phyloP scores from a whole-genome alignment of 2,329 filamentous ascomycete species.

The Atkinsonella hypoxylon region DNA sequence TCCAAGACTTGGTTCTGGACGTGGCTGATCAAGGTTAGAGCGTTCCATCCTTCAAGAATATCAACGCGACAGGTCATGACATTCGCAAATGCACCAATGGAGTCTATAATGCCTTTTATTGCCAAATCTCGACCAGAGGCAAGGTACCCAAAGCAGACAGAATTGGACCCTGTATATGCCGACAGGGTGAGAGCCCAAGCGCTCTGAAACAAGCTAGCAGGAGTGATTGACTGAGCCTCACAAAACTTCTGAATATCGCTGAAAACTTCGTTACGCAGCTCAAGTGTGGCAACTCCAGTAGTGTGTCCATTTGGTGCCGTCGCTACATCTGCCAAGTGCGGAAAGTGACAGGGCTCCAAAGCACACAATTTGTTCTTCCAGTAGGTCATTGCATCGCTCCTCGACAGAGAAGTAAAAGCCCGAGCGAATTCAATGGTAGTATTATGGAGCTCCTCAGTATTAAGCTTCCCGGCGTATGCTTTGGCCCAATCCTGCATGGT shows the following conservation, averaged over 20 bases:
- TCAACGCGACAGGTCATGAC: conserved; percentile 5
- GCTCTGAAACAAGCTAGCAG: conserved; percentile 4
- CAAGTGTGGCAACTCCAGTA: neutral
- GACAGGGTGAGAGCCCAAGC: conserved; percentile 10
- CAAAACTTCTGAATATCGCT: conserved; percentile 1
- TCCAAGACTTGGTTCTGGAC: conserved; percentile 33
- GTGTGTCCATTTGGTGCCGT: neutral
- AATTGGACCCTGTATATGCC: conserved; percentile 6
- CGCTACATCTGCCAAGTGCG: neutral
- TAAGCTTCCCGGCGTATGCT: conserved; percentile 4
- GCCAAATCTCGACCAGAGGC: conserved; percentile 7
- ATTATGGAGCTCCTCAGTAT: neutral
- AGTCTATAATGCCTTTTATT: conserved; percentile 3
- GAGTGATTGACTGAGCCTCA: conserved; percentile 2
- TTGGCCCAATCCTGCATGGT: conserved; percentile 3
- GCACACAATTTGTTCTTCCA: conserved; percentile 7
- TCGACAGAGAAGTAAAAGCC: conserved; percentile 2
- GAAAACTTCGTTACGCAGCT: neutral
- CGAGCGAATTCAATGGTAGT: neutral
- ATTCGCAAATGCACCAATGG: conserved; percentile 7
- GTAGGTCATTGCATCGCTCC: conserved; percentile 3
- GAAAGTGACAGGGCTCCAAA: conserved; percentile 6
- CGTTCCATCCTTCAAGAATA: conserved; percentile 14
- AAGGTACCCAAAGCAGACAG: conserved; percentile 8
- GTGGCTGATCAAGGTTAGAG: neutral